Evolutionary conservation across 148 eudicot species (phyloP), one percentile per base, ranked within the genome.

Genomic region (Rhododendron mucronatum): DNA sequence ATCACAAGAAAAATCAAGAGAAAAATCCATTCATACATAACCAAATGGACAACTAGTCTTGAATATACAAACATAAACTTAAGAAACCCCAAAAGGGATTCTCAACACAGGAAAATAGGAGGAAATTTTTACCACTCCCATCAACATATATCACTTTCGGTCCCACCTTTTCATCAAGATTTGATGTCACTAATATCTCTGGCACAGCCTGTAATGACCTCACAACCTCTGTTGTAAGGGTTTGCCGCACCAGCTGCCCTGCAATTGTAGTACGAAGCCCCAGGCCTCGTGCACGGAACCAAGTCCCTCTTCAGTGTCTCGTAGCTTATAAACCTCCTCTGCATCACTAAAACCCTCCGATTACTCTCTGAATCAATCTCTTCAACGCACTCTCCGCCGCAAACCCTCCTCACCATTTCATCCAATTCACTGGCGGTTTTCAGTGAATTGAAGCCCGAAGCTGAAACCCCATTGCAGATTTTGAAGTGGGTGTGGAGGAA

Each of bases 181-280:
- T 84, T 79, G 80, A 81, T 75, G 57, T 89, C 89, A 51, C 85
- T 86, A 67, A 82, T 80, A 75, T 79, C 88, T 77, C 98, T 93
- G 85, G 95, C 97, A 92, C 99, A 97, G 82, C 91, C 89, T 47
- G 99, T 93, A 53, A 97, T 97, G 30, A 93, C 90, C 84, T 92
- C 93, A 88, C 99, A 97, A 4, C 99, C 98, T 87, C 99, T 93
- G 74, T 80, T 82, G 80, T 97, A 97, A 4, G 87, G 89, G 73
- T 97, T 95, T 81, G 95, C 98, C 35, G 85, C 84, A 78, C 91
- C 91, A 63, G 93, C 55, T 33, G 87, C 80, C 15, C 88, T 97
- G 88, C 99, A 97, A 28, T 90, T 93, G 84, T 97, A 97, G 86
- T 97, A 97, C 7, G 99, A 97, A 88, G 98, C 91, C 4, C 99